Percentiles rank a stretch among this genome's conserved stretches.
Evolutionary conservation across 116 monocot genomes (phyloP).

Genomic region (Phalaenopsis hybrid): DNA sequence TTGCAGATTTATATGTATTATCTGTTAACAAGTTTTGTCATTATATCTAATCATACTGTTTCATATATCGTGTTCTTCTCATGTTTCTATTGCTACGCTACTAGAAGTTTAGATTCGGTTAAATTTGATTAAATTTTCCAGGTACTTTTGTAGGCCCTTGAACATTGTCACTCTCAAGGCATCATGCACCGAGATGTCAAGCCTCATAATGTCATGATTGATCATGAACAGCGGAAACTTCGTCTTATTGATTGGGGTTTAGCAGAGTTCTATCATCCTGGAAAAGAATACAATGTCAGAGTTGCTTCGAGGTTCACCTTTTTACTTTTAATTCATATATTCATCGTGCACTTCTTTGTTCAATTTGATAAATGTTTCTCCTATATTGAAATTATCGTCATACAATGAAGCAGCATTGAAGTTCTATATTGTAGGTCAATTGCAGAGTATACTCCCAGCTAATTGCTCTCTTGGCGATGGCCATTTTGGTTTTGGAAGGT

Average conservation of each 20-base stretch:
- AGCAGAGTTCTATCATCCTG: slow-evolving; percentile 96
- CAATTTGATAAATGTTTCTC: neutral
- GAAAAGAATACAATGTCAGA: slow-evolving; percentile 81
- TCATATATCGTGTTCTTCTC: neutral
- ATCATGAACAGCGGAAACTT: slow-evolving; percentile 84
- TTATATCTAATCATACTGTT: neutral
- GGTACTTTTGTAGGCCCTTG: slow-evolving; percentile 68
- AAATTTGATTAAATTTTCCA: slow-evolving; percentile 23
- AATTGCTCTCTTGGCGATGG: neutral
- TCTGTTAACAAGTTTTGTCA: neutral
- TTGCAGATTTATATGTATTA: neutral
- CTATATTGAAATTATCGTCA: neutral
- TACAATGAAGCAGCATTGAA: neutral
- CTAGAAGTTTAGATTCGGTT: slow-evolving; percentile 10
- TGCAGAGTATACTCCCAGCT: neutral
- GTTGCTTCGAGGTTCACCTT: slow-evolving; percentile 76
- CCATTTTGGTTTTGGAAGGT: neutral
- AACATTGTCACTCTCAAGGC: slow-evolving; percentile 89
- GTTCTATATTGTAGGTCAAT: neutral
- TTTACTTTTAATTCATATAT: neutral
- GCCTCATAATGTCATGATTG: slow-evolving; percentile 96
- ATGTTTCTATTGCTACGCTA: neutral
- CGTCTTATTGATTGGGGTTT: slow-evolving; percentile 93
- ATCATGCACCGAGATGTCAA: slow-evolving; percentile 99
- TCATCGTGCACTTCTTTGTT: neutral